Evolutionary conservation across 2,329 filamentous ascomycete genomes (phyloP).

Genomic region (Colletotrichum chlorophyti): DNA sequence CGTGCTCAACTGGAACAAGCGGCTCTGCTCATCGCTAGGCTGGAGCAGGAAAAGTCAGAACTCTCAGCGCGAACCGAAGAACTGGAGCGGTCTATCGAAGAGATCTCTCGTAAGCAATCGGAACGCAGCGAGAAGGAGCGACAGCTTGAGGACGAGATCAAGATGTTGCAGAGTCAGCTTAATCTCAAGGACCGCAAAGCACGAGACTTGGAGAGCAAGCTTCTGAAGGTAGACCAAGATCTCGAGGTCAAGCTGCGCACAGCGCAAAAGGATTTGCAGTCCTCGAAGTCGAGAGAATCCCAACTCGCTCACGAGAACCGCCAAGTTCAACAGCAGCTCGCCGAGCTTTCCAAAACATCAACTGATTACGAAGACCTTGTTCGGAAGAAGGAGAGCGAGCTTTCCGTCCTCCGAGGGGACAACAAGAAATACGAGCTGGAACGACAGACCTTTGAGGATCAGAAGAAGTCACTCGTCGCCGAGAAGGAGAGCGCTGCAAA

Average conservation of each 20-base stretch:
- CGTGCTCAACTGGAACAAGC: constrained; percentile 90
- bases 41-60: constrained; percentile 86
- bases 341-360: constrained; percentile 87
- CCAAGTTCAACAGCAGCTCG: constrained; percentile 82
- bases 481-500: constrained; percentile 82
- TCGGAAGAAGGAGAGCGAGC: constrained; percentile 90
- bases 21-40: constrained; percentile 80
- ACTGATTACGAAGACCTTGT: constrained; percentile 96
- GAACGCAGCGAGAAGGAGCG: constrained; percentile 80
- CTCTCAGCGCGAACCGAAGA: constrained; percentile 71
- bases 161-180: constrained; percentile 90
- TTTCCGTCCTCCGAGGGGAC: constrained; percentile 84
- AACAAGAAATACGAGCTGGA: constrained; percentile 84
- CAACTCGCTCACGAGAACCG: constrained; percentile 82
- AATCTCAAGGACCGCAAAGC: constrained; percentile 88
- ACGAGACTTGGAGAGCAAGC: constrained; percentile 82
- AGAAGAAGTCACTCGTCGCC: constrained; percentile 72
- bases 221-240: constrained; percentile 87
- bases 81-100: constrained; percentile 74
- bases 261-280: constrained; percentile 80
- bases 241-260: constrained; percentile 82
- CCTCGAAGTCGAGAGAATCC: constrained; percentile 75
- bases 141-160: constrained; percentile 80
- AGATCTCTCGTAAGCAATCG: constrained; percentile 73
- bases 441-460: constrained; percentile 77